These are phyloP conservation scores for Penicillium atrosanguineum DNA, from an alignment of 495 filamentous ascomycete genomes.

Conservation along the genomic window DNA sequence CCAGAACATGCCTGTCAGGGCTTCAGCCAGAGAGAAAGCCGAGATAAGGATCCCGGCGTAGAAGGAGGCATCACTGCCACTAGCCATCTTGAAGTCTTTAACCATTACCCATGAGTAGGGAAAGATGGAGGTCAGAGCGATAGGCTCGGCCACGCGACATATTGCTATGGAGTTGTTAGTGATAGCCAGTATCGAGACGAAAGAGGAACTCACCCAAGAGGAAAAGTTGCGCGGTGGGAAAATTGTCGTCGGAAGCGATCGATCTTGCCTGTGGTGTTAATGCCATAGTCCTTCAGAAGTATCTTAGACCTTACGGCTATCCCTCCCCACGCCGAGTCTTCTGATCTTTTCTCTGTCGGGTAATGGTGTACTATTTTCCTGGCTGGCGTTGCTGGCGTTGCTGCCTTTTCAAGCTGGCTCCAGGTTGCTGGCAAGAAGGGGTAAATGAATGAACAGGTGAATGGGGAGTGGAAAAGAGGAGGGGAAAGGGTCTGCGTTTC, in stretches of 20 bases:
- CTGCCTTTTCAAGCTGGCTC: neutral
- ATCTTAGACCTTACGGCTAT: slow-evolving; percentile 50
- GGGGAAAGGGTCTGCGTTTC: slow-evolving; percentile 11
- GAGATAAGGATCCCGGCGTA: slow-evolving; percentile 84
- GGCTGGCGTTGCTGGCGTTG: neutral
- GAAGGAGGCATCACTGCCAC: slow-evolving; percentile 70
- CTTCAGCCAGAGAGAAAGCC: slow-evolving; percentile 77
- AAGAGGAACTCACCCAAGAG: slow-evolving; percentile 58
- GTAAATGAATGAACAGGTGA: neutral
- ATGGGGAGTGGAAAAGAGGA: neutral
- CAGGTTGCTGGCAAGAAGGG: neutral
- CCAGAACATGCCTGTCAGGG: slow-evolving; percentile 82
- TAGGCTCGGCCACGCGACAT: slow-evolving; percentile 82
- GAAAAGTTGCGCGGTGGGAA: slow-evolving; percentile 75
- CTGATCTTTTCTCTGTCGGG: slow-evolving; percentile 2
- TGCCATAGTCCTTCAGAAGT: slow-evolving; percentile 46
- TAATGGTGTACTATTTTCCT: neutral
- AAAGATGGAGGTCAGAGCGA: slow-evolving; percentile 83
- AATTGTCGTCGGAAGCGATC: slow-evolving; percentile 42
- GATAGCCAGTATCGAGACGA: neutral
- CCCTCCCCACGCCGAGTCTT: slow-evolving; percentile 22
- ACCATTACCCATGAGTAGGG: slow-evolving; percentile 86
- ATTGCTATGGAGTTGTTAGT: slow-evolving; percentile 42
- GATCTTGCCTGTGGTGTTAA: slow-evolving; percentile 51
- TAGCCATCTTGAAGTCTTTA: slow-evolving; percentile 66